Evolutionary conservation across 768 basidiomycete genomes (phyloP), one percentile per base, ranked within the genome.

Genomic region (Russula griseocarnosa): DNA sequence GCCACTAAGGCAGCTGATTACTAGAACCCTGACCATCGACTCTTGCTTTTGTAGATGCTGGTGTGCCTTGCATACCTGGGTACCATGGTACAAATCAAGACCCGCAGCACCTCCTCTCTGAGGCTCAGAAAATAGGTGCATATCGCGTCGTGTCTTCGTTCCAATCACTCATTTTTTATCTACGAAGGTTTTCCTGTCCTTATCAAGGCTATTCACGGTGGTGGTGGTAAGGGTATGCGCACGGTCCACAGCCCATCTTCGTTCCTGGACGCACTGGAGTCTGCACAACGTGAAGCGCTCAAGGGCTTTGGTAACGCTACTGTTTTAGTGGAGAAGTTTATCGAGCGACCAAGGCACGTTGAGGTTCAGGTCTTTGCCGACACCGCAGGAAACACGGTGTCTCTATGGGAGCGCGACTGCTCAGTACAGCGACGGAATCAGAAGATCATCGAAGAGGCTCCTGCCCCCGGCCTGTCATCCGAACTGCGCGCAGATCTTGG

Each of bases 311-410:
- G 92, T 14, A 90, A 94, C 68, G 86, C 90, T 61, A 82, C 83
- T 10, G 94, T 98, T 3, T 77, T 96, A 14, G 83, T 98, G 0
- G 94, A 98, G 79, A 89, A 90, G 70, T 98, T 89, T 70, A 87
- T 98, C 58, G 81, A 86, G 67, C 84, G 84, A 18, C 94, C 94
- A 20, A 82, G 94, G 64, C 94, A 96, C 72, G 86, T 98, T 34
- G 95, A 98, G 71, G 94, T 98, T 4, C 94, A 98, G 73, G 87
- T 97, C 5, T 97, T 98, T 71, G 92, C 91, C 14, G 95, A 97
- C 76, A 79, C 76, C 10, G 74, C 79, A 32, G 93, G 92, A n/a
- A 83, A 81, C 52, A 87, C 84, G 3, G 88, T 96, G n/a, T 92
- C 91, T 71, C 79, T 96, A n/a, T 97, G 93, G 91, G 95, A 97